Percentiles rank a stretch among this genome's conserved stretches.
These are phyloP conservation scores for Mariannaea sp. DNA, from an alignment of 2,329 filamentous ascomycete species.

Conservation along the genomic window DNA sequence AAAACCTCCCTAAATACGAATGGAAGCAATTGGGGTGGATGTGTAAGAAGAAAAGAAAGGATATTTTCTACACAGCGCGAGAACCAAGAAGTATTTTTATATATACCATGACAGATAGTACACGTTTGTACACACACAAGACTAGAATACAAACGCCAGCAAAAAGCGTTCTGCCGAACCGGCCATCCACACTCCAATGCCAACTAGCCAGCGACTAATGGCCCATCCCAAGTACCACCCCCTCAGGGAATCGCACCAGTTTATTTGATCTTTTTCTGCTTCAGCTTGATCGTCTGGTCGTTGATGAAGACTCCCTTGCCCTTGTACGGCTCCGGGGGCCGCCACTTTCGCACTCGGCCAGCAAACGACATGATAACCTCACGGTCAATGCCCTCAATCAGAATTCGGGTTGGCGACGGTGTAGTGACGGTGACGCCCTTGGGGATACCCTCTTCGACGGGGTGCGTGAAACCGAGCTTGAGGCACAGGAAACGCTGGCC, in stretches of 20 bases:
- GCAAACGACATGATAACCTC: slow-evolving; percentile 90
- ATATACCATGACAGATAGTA: slow-evolving; percentile 41
- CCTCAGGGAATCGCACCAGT: slow-evolving; percentile 17
- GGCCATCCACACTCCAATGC: neutral
- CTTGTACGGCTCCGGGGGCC: slow-evolving; percentile 95
- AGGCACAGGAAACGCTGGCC: slow-evolving; percentile 89
- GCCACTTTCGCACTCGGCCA: slow-evolving; percentile 85
- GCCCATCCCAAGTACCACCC: slow-evolving; percentile 11
- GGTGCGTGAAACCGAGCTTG: slow-evolving; percentile 96
- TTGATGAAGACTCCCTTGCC: slow-evolving; percentile 99
- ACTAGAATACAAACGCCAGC: slow-evolving; percentile 40
- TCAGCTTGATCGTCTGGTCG: slow-evolving; percentile 95
- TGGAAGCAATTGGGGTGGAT: slow-evolving; percentile 1
- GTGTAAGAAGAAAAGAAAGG: neutral
- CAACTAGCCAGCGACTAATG: slow-evolving; percentile 18
- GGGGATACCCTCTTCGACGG: slow-evolving; percentile 87
- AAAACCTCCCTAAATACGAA: slow-evolving; percentile 8
- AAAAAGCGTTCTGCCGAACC: slow-evolving; percentile 27
- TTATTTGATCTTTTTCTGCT: slow-evolving; percentile 97
- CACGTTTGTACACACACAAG: slow-evolving; percentile 38
- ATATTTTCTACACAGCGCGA: slow-evolving; percentile 8
- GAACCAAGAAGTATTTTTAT: slow-evolving; percentile 32
- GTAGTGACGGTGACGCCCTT: slow-evolving; percentile 82
- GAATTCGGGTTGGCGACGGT: slow-evolving; percentile 86
- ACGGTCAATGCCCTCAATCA: slow-evolving; percentile 87